phyloP scores from a whole-genome alignment of 148 eudicot species.

The Polygonum maritimum region DNA sequence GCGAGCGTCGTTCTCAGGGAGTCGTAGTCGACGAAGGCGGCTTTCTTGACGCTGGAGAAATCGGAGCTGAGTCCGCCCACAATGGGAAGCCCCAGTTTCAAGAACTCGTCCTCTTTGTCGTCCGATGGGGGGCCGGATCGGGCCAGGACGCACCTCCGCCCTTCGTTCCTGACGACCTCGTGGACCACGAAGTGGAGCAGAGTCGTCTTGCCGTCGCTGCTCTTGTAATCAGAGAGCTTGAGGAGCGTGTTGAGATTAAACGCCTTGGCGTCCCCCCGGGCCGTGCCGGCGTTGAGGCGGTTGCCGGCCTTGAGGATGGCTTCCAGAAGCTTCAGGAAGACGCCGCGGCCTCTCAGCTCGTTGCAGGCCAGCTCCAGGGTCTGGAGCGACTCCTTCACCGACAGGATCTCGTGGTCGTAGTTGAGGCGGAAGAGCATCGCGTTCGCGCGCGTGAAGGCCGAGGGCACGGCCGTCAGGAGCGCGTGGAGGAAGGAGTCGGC shows the following conservation, averaged over 20 bases:
- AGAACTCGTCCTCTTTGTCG: constrained; percentile 54
- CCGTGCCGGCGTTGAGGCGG: constrained; percentile 29
- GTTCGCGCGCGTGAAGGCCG: constrained; percentile 58
- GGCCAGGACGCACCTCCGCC: constrained; percentile 42
- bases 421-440: constrained; percentile 69
- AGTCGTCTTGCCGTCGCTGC: constrained; percentile 27
- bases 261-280: constrained; percentile 28
- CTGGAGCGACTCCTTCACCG: constrained; percentile 36
- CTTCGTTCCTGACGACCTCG: constrained; percentile 23
- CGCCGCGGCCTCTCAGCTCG: constrained; percentile 23
- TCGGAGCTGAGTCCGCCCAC: constrained; percentile 73
- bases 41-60: constrained; percentile 56
- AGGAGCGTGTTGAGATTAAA: constrained; percentile 33
- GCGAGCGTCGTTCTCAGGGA: constrained; percentile 22
- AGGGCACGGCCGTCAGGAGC: constrained; percentile 62
- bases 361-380: constrained; percentile 45
- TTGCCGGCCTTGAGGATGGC: constrained; percentile 30
- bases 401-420: constrained; percentile 46
- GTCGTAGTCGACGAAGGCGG: constrained; percentile 56
- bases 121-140: neutral
- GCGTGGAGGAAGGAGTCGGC: constrained; percentile 82
- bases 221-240: constrained; percentile 27
- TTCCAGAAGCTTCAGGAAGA: constrained; percentile 29
- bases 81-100: constrained; percentile 66
- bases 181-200: constrained; percentile 30